These are phyloP conservation scores for Amaranthus tricolor DNA, from an alignment of 179 eudicot species.

Conservation along the genomic window DNA sequence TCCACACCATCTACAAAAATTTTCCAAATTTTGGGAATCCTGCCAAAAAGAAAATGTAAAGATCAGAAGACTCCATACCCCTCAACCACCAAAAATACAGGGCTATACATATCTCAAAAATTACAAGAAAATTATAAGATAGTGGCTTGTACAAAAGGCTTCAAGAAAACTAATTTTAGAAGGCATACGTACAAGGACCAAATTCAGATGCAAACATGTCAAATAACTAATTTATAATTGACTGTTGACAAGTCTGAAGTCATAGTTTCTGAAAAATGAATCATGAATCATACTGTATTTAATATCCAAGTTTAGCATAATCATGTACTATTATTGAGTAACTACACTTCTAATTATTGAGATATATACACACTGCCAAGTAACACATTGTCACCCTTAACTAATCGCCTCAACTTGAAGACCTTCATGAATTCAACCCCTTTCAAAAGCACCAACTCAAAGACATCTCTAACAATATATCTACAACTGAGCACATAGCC, in stretches of 20 bases:
- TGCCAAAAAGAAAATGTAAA: constrained; percentile 24
- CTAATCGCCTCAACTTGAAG: background rate
- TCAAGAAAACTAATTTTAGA: background rate
- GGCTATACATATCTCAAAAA: background rate
- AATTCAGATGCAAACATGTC: background rate
- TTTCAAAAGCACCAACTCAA: background rate
- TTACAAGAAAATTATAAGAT: background rate
- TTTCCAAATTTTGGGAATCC: constrained; percentile 50
- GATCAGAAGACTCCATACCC: background rate
- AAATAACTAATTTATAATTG: background rate
- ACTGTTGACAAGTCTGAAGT: background rate
- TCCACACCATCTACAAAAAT: constrained; percentile 83
- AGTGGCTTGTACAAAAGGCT: background rate
- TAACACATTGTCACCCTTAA: background rate
- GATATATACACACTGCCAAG: background rate
- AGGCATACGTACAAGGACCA: background rate
- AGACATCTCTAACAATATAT: background rate
- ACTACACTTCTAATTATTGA: background rate
- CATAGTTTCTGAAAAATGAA: background rate
- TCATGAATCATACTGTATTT: background rate
- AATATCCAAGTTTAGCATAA: background rate
- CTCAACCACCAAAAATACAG: background rate
- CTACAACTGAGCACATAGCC: background rate
- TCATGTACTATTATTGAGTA: no score
- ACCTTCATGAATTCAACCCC: background rate